Conservation (phyloP, 2,329 filamentous ascomycete species). For the Cercospora beticola region DNA sequence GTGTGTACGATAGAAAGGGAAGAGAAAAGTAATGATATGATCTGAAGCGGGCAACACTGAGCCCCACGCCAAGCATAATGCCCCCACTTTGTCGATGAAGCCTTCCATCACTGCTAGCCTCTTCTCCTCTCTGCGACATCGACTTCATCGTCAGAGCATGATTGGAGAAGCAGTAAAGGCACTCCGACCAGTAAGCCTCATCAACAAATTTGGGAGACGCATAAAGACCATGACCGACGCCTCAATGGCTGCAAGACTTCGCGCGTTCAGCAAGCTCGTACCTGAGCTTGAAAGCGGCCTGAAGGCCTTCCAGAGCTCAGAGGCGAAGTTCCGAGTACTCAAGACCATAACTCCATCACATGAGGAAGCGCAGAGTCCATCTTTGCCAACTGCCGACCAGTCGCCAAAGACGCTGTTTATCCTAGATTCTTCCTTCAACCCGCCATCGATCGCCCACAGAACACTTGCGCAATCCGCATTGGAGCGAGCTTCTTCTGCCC, state of each 20-base stretch:
- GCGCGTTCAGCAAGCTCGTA: slow-evolving; percentile 15
- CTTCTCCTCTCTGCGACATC: not conserved
- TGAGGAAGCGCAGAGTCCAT: slow-evolving; percentile 22
- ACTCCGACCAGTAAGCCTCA: not conserved
- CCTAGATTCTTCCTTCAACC: slow-evolving; percentile 66
- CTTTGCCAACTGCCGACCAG: slow-evolving; percentile 15
- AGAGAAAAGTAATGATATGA: not conserved
- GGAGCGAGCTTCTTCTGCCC: slow-evolving; percentile 34
- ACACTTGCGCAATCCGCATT: slow-evolving; percentile 57
- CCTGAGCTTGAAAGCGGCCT: slow-evolving; percentile 42
- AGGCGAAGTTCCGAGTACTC: slow-evolving; percentile 38
- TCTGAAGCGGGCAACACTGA: not conserved
- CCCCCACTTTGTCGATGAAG: not conserved
- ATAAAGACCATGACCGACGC: not conserved
- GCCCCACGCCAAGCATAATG: slow-evolving; percentile 5
- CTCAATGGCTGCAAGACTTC: slow-evolving; percentile 20
- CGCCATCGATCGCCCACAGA: slow-evolving; percentile 60
- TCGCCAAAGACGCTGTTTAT: slow-evolving; percentile 56
- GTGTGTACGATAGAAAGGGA: slow-evolving; percentile 1
- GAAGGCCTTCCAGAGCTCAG: slow-evolving; percentile 46
- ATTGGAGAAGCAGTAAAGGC: not conserved
- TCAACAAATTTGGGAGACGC: not conserved
- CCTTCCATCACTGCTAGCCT: not conserved
- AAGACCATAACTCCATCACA: slow-evolving; percentile 34
- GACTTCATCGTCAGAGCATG: not conserved